phyloP scores from a whole-genome alignment of 2,329 filamentous ascomycete species.

The Diplodia intermedia region DNA sequence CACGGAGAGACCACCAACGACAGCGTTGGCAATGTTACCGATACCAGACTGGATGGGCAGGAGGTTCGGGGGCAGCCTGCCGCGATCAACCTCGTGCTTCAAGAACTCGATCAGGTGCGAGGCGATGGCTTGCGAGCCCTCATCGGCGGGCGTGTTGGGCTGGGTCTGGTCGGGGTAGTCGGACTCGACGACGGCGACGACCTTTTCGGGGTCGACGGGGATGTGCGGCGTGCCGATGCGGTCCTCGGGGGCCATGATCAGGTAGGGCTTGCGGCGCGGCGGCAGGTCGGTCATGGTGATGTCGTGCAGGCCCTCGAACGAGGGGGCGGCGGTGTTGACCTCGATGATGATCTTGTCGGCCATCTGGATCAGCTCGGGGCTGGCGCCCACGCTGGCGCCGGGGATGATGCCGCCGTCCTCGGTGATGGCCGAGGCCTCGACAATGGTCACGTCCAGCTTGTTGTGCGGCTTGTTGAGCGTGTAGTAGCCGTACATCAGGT shows the following conservation, averaged over 20 bases:
- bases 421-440: slow-evolving; percentile 86
- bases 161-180: slow-evolving; percentile 80
- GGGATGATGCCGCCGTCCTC: slow-evolving; percentile 89
- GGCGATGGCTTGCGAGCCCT: slow-evolving; percentile 72
- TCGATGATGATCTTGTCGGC: slow-evolving; percentile 94
- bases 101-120: slow-evolving; percentile 82
- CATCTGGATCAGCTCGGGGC: slow-evolving; percentile 86
- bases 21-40: slow-evolving; percentile 91
- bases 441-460: slow-evolving; percentile 80
- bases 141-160: slow-evolving; percentile 79
- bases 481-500: slow-evolving; percentile 82
- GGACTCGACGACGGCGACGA: slow-evolving; percentile 83
- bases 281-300: slow-evolving; percentile 89
- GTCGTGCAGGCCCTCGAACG: slow-evolving; percentile 87
- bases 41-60: slow-evolving; percentile 87
- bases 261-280: slow-evolving; percentile 80
- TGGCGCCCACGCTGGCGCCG: slow-evolving; percentile 83
- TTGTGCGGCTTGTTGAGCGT: slow-evolving; percentile 78
- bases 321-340: slow-evolving; percentile 85
- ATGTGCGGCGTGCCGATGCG: slow-evolving; percentile 84
- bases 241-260: slow-evolving; percentile 85
- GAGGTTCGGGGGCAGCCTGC: slow-evolving; percentile 76
- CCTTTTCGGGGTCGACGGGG: slow-evolving; percentile 82
- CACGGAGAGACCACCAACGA: slow-evolving; percentile 77
- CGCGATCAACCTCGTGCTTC: slow-evolving; percentile 81